Conservation (phyloP, 257 asterid genomes). For the Solanum gandarillasii region DNA sequence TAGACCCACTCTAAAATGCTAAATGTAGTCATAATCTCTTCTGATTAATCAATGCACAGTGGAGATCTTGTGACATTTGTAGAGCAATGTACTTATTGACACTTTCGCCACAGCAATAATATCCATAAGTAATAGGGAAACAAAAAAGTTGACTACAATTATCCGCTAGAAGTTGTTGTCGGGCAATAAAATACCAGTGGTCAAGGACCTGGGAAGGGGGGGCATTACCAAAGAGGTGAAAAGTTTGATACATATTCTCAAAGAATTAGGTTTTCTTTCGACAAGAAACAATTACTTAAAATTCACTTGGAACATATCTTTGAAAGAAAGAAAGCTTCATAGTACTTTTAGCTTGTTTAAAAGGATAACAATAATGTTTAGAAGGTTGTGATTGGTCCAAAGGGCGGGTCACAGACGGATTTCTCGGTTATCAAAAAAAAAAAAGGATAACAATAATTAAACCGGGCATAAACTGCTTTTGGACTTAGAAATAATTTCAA, state of each 20-base stretch:
- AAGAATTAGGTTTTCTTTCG: neutral
- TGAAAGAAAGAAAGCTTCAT: neutral
- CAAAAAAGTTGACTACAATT: neutral
- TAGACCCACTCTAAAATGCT: neutral
- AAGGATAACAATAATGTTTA: neutral
- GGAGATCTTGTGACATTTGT: neutral
- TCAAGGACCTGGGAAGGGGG: neutral
- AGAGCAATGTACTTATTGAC: neutral
- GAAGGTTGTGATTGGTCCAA: too few species aligned
- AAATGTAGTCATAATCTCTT: neutral
- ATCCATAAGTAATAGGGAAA: neutral
- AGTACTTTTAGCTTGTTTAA: neutral
- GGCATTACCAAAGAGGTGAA: neutral
- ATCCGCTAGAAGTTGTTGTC: neutral
- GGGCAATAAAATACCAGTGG: neutral
- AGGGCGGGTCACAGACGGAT: too few species aligned
- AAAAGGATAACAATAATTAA: neutral
- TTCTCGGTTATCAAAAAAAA: too few species aligned
- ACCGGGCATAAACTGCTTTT: neutral
- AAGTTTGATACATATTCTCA: neutral
- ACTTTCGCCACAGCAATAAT: neutral
- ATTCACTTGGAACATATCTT: neutral
- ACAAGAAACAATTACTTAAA: neutral
- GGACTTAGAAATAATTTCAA: neutral
- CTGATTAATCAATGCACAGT: neutral